Base-by-base conservation (phyloP, 805 yeast genomes). In the Candida orba region DNA sequence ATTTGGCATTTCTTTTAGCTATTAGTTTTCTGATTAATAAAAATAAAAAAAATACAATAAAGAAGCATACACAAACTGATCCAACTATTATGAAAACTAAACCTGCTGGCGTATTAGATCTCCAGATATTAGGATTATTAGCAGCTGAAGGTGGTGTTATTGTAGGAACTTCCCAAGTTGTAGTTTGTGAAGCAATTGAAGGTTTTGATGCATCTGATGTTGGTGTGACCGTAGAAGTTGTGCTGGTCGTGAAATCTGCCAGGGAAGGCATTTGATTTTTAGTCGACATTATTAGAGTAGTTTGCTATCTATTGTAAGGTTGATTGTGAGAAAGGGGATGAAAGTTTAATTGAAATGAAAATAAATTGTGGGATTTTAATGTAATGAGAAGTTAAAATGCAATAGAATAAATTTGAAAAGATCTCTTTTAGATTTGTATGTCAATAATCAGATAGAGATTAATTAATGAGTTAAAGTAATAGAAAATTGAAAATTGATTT, bases 21-120 rank as follows among this genome's bases (percentile, higher is more conserved):
- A 64, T 54, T 29, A 71, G 48, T 13, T 76, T 73, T 35, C 70
- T 65, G 22, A 75, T 59, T 20, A 73, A 53, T 51, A 81, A 76
- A 74, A 82, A 80, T 13, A 69, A 50, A 10, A 74, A 50, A 34
- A 82, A 68, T 1, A 69, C 71, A 4, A 81, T 48, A 18, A 80
- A 61, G 4, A 84, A 64, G 33, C 77, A 79, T 0, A 81, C 85
- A 5, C 81, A 77, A 33, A 81, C 69, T 10, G 82, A 68, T 2
- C 95, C 95, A 36, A 86, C 83, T 0, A 85, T 83, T 41, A 88
- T 87, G 63, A 86, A 87, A 3, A 88, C 89, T 1, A 93, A 83
- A 2, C 95, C 95, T 38, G 76, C 71, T 1, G 89, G 86, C 37
- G 71, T 68, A 18, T 57, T 57, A 6, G 78, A 62, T 37, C 66